A percentile compares a stretch with the other conserved stretches of the same genome.
phyloP scores from a whole-genome alignment of 345 rosid genomes.

The Citrus medica region DNA sequence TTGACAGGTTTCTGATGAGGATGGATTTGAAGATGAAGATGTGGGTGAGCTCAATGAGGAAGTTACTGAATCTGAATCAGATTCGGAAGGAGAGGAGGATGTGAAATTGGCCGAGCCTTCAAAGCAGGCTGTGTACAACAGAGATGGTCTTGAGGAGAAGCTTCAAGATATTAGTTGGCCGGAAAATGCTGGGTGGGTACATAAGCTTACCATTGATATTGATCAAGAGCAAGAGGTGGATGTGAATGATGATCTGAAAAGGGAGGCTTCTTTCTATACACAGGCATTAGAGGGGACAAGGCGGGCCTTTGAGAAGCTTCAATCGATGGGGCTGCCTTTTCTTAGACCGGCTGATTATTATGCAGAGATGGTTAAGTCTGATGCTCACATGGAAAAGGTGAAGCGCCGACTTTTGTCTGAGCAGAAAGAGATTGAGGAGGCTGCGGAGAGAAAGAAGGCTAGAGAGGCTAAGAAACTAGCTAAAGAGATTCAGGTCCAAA shows the following conservation, averaged over 20 bases:
- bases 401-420: constrained; percentile 66
- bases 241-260: constrained; percentile 77
- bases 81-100: too few relatives aligned
- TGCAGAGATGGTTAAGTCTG: constrained; percentile 87
- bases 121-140: too few relatives aligned
- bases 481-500: constrained; percentile 81
- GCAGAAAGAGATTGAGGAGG: constrained; percentile 70
- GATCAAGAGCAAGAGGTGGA: constrained; percentile 72
- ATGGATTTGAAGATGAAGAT: constrained; percentile 37
- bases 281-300: constrained; percentile 80
- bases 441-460: constrained; percentile 87
- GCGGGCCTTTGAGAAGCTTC: constrained; percentile 56
- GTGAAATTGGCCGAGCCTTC: too few relatives aligned
- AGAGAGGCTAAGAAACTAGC: constrained; percentile 74
- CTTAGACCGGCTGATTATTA: constrained; percentile 82
- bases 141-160: too few relatives aligned
- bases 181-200: too few relatives aligned
- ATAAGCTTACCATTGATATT: not conserved
- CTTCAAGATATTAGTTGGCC: too few relatives aligned
- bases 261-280: constrained; percentile 72
- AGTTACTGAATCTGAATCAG: constrained; percentile 14
- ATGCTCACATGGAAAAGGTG: constrained; percentile 79
- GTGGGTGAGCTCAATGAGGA: constrained; percentile 33
- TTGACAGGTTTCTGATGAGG: constrained; percentile 24
- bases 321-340: constrained; percentile 56